A percentile compares a stretch with the other conserved stretches of the same genome.
Conservation (phyloP, 352 stramenopile species). For the Phytophthora uliginosa region DNA sequence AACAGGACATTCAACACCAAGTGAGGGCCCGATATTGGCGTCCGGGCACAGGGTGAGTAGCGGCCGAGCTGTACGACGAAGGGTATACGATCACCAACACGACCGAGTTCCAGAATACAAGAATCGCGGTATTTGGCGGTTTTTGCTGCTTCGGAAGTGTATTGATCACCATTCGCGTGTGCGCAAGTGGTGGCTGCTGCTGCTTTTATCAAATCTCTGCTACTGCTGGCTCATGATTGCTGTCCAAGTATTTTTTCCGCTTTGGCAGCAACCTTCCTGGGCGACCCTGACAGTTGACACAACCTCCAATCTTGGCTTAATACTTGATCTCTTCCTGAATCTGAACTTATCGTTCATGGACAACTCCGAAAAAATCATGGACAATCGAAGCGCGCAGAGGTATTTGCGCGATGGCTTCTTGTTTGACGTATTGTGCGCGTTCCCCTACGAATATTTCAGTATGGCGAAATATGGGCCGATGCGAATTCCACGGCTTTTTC, state of each 20-base stretch:
- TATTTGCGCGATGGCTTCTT: slow-evolving; percentile 48
- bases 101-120: background rate
- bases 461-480: slow-evolving; percentile 29
- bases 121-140: background rate
- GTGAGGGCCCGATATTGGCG: background rate
- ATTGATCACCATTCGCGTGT: slow-evolving; percentile 53
- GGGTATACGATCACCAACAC: background rate
- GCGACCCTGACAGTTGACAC: slow-evolving; percentile 33
- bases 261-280: slow-evolving; percentile 39
- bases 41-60: background rate
- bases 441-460: slow-evolving; percentile 49
- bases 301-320: slow-evolving; percentile 41
- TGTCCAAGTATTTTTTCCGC: slow-evolving; percentile 54
- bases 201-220: slow-evolving; percentile 29
- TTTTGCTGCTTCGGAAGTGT: slow-evolving; percentile 12
- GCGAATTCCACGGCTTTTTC: slow-evolving; percentile 46
- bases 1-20: background rate
- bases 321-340: slow-evolving; percentile 57
- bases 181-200: slow-evolving; percentile 55
- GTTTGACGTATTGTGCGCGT: slow-evolving; percentile 48
- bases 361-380: slow-evolving; percentile 62
- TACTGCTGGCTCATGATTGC: slow-evolving; percentile 63
- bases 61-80: background rate
- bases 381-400: slow-evolving; percentile 38
- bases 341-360: slow-evolving; percentile 56